Percentiles rank a stretch among this genome's conserved stretches.
phyloP scores from a whole-genome alignment of 2,329 filamentous ascomycete genomes.

The Ceratocystis variospora region DNA sequence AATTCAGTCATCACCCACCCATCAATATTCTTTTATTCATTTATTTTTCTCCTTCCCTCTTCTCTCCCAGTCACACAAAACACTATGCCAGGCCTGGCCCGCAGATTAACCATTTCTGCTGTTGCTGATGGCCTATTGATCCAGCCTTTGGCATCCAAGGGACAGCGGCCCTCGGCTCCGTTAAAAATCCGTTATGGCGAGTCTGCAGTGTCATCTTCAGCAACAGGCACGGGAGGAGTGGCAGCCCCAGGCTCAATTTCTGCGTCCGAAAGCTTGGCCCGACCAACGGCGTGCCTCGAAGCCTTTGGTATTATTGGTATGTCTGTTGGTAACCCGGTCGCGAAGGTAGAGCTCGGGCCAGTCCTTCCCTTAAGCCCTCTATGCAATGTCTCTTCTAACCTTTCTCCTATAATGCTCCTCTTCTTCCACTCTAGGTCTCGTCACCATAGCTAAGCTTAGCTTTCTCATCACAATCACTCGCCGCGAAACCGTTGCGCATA shows the following conservation, averaged over 20 bases:
- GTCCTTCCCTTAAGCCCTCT: no score
- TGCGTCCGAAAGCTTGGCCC: conserved; percentile 29
- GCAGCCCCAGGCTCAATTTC: not conserved
- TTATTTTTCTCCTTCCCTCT: conserved; percentile 14
- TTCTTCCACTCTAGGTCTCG: conserved; percentile 46
- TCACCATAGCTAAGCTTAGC: conserved; percentile 65
- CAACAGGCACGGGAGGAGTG: not conserved
- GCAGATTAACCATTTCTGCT: conserved; percentile 68
- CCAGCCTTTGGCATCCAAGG: conserved; percentile 52
- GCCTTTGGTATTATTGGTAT: conserved; percentile 47
- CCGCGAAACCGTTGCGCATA: conserved; percentile 76
- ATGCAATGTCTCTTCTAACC: not conserved
- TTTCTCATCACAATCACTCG: conserved; percentile 80
- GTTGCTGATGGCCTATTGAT: conserved; percentile 72
- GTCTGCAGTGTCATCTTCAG: conserved; percentile 21
- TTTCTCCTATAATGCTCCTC: not conserved
- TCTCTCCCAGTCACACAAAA: conserved; percentile 27
- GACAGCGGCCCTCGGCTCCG: conserved; percentile 41
- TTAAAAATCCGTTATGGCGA: conserved; percentile 59
- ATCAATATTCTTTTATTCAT: not conserved
- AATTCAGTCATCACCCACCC: not conserved
- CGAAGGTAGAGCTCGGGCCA: no score
- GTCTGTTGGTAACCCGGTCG: conserved; percentile 18
- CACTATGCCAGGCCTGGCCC: conserved; percentile 62
- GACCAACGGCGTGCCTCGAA: conserved; percentile 39